These are phyloP conservation scores for Simmondsia chinensis DNA, from an alignment of 148 eudicot species.

Conservation along the genomic window DNA sequence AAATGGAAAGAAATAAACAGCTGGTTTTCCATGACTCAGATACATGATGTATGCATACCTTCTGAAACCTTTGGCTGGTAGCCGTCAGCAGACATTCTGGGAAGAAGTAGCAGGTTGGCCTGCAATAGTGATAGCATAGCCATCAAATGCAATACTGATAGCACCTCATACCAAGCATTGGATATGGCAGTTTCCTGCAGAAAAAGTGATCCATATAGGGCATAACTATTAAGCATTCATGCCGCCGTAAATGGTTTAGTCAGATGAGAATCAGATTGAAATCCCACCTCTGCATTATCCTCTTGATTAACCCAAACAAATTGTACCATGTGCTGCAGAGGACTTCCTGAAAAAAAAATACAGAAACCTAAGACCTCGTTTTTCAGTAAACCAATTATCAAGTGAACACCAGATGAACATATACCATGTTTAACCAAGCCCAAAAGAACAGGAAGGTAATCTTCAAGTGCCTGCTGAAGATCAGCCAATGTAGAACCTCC, in stretches of 20 bases:
- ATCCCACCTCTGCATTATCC: constrained; percentile 80
- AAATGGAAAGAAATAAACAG: neutral
- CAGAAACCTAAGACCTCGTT: constrained; percentile 2
- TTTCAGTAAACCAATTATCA: too few species aligned
- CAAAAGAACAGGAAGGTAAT: constrained; percentile 82
- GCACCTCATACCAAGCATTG: constrained; percentile 95
- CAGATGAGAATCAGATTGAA: too few species aligned
- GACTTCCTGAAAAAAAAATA: constrained; percentile 53
- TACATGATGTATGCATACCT: constrained; percentile 37
- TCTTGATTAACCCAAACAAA: constrained; percentile 95
- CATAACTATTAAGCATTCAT: too few species aligned
- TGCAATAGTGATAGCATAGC: constrained; percentile 75
- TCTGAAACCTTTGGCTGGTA: constrained; percentile 88
- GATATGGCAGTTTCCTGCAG: constrained; percentile 76
- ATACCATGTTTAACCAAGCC: constrained; percentile 97
- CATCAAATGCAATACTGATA: constrained; percentile 93
- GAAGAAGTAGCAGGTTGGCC: constrained; percentile 90
- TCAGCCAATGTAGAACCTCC: constrained; percentile 92
- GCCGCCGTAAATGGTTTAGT: too few species aligned
- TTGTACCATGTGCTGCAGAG: constrained; percentile 75
- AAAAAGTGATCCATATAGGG: neutral
- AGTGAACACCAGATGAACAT: too few species aligned
- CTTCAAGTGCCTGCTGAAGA: constrained; percentile 91
- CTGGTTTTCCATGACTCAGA: neutral
- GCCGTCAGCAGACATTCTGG: constrained; percentile 85